Base-by-base conservation (phyloP, 208 protist species). In the Trypanosoma brucei region DNA sequence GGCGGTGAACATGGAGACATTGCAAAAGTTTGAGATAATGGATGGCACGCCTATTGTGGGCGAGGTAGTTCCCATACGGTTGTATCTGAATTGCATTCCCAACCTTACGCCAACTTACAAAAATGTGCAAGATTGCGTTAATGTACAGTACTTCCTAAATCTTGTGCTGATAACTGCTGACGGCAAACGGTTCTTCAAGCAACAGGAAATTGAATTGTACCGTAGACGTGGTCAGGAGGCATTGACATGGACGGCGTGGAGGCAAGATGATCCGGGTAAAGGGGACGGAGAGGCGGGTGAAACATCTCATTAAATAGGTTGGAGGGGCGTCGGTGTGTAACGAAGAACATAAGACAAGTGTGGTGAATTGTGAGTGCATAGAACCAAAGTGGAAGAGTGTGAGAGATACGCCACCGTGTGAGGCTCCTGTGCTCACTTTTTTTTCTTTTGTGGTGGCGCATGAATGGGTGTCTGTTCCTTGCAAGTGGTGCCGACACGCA, bases 1-100 rank as follows among this genome's bases (percentile, higher is more conserved):
- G 30, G 42, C 62, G 33, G 65, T 80, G 68, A 76, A 94, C 39
- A 70, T 71, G 22, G 88, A 97, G 62, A 90, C 81, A 37, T 68
- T 97, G 59, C 84, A 91, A 67, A 90, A 86, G 64, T 94, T 92
- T 66, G 92, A 97, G 62, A 81, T 97, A 34, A 95, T 97, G 88
- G 92, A 97, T 62, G 92, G 92, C 45, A 85, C 80, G 0, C 92
- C 92, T 31, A 89, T 95, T 62, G 79, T 86, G 9, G 89, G 90
- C 2, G 92, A 97, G 62, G 84, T 96, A 22, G 75, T 97, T n/a
- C 92, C 92, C 5, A 92, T 97, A 49, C 84, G 92, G 0, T 62
- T 97, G 22, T 94, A 88, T 42, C 73, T 97, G 8, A 70, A 79
- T 37, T 76, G 81, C 45, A 74, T 94, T 48, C 88, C 89, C 8